Evolutionary conservation across 495 filamentous ascomycete genomes (phyloP).

Genomic region (Umbilicaria muhlenbergii): DNA sequence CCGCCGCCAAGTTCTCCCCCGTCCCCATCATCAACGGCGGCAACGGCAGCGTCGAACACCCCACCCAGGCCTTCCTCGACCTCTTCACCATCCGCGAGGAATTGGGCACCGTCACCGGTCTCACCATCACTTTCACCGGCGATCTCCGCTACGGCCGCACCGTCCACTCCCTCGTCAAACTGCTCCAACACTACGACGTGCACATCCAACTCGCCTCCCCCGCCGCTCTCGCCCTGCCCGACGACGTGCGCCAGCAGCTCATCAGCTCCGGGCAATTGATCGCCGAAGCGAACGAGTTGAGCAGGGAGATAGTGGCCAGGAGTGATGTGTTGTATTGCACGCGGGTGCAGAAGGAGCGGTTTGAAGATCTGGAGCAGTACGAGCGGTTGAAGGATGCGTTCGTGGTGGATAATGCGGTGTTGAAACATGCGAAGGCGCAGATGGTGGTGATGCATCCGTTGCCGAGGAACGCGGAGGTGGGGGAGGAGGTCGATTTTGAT

Average conservation of each 20-base stretch:
- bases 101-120: slow-evolving; percentile 79
- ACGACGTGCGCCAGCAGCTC: slow-evolving; percentile 54
- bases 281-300: slow-evolving; percentile 59
- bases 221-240: slow-evolving; percentile 57
- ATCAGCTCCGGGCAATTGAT: slow-evolving; percentile 57
- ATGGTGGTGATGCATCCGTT: slow-evolving; percentile 94
- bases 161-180: slow-evolving; percentile 84
- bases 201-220: slow-evolving; percentile 84
- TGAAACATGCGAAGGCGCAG: slow-evolving; percentile 77
- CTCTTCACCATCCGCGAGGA: slow-evolving; percentile 97
- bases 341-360: slow-evolving; percentile 89
- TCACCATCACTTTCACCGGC: slow-evolving; percentile 90
- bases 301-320: slow-evolving; percentile 63
- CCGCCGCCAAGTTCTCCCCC: slow-evolving; percentile 69
- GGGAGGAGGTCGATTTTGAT: slow-evolving; percentile 94
- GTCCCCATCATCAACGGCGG: slow-evolving; percentile 95
- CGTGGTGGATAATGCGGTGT: slow-evolving; percentile 74
- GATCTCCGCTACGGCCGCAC: slow-evolving; percentile 87
- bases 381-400: slow-evolving; percentile 77
- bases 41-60: slow-evolving; percentile 88
- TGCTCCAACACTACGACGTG: slow-evolving; percentile 89
- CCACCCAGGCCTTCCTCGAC: slow-evolving; percentile 96
- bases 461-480: slow-evolving; percentile 81
- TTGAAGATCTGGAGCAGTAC: slow-evolving; percentile 60
- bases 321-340: slow-evolving; percentile 94